Evolutionary conservation across 441 rosid genomes (phyloP).

Genomic region (Corymbia citriodora): DNA sequence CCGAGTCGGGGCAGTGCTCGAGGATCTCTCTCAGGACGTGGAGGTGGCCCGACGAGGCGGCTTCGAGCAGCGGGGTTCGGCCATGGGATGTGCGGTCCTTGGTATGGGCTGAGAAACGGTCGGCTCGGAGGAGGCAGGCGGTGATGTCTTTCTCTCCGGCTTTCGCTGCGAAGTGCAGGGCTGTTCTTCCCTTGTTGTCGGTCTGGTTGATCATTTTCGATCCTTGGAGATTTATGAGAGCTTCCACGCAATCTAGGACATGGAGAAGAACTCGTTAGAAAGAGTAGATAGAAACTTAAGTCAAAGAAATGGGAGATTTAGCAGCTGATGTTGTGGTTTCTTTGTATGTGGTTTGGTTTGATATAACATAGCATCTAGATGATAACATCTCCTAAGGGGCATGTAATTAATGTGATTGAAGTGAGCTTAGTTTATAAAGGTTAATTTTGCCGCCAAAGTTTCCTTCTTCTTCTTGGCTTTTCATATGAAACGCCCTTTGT

Average conservation of each 20-base stretch:
- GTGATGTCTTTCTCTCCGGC: background rate
- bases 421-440: background rate
- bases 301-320: background rate
- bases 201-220: background rate
- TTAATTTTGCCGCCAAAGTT: background rate
- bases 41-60: background rate
- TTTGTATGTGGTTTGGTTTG: background rate
- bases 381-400: background rate
- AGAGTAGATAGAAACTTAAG: background rate
- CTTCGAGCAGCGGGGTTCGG: background rate
- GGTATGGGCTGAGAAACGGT: background rate
- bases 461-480: background rate
- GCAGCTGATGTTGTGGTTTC: background rate
- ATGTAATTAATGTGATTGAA: background rate
- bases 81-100: background rate
- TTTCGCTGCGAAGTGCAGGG: background rate
- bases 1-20: background rate
- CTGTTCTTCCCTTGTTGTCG: background rate
- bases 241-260: background rate
- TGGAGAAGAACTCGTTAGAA: background rate
- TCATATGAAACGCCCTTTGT: background rate
- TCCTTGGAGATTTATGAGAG: background rate
- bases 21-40: background rate
- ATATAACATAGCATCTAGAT: background rate
- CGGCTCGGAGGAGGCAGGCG: background rate